Conservation (phyloP, 768 basidiomycete species). For the Mycena capillaripes region DNA sequence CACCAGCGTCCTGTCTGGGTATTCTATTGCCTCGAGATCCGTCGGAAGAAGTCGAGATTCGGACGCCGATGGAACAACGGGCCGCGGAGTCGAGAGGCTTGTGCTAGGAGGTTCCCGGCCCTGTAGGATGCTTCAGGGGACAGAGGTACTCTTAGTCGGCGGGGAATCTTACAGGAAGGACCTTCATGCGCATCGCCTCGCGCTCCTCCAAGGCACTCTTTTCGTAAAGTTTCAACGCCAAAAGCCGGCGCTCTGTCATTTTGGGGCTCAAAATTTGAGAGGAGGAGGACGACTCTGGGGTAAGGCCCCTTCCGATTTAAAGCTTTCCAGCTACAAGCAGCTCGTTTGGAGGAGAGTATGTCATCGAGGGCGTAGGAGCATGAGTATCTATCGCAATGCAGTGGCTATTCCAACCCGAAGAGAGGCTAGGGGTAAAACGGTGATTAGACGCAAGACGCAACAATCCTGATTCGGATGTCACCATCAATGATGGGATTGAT, state of each 20-base stretch:
- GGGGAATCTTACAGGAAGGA: constrained; percentile 16
- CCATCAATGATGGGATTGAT: no score
- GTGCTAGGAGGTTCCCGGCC: constrained; percentile 23
- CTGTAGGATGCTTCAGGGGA: constrained; percentile 20
- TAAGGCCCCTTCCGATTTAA: no score
- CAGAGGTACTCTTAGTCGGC: background rate
- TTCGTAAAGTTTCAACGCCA: constrained; percentile 12
- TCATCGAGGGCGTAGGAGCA: no score
- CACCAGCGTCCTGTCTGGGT: constrained; percentile 20
- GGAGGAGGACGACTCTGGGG: no score
- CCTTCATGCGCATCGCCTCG: constrained; percentile 4
- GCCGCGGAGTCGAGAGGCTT: constrained; percentile 12
- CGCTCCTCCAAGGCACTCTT: background rate
- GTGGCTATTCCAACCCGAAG: no score
- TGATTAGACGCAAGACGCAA: no score
- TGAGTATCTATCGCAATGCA: no score
- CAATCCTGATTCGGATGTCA: no score
- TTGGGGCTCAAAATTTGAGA: no score
- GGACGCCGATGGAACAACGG: constrained; percentile 18
- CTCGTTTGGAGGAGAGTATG: no score
- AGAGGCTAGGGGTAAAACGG: no score
- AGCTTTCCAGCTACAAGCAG: no score
- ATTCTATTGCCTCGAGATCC: constrained; percentile 11
- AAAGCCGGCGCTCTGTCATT: background rate
- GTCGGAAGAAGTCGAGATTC: constrained; percentile 18